Base-by-base conservation (phyloP, 306 rosid species). In the Corylus heterophylla region DNA sequence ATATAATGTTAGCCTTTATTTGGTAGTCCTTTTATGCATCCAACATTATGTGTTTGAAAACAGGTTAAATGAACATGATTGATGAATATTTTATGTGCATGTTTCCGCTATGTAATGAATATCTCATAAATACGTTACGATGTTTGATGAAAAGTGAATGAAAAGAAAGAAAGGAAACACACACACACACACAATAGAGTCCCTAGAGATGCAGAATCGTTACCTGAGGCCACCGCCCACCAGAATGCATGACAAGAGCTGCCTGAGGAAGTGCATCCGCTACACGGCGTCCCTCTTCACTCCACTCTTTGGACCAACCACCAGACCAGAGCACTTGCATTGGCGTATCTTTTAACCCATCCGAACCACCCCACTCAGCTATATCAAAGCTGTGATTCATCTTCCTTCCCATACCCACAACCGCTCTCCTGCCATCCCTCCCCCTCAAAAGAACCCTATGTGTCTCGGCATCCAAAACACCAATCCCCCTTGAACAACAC, bases 141-240 rank as follows among this genome's bases (percentile, higher is more conserved):
- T 42, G 8, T 7, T 42, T 42, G 45, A 42, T 42, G 45, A 42
- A 6, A 42, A 42, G 45, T 42, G 45, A 42, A 42, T 42, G 45
- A 42, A 42, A 42, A 5, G 45, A 42, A 39, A 39, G 44, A 39
- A 37, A 37, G 4, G 42, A 37, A 42, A 39, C 7, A 39, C 44
- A 4, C 44, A 37, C 42, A 3, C 42, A 3, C 42, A 39, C 44
- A 13, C 62, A n/a, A 54, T 14, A 35, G 82, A 76, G 75, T 52
- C 54, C 8, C 49, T 59, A 29, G 22, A 49, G 18, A n/a, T 27
- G 77, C 48, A 55, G 74, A 78, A 67, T 70, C 68, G 85, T 88
- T 76, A 94, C 98, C 97, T 95, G 99, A 82, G 96, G 88, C 98
- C 98, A 92, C 42, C 96, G 87, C 39, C 97, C 93, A 13, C 98